phyloP scores from a whole-genome alignment of 148 eudicot genomes.

The Dysphania ambrosioides region DNA sequence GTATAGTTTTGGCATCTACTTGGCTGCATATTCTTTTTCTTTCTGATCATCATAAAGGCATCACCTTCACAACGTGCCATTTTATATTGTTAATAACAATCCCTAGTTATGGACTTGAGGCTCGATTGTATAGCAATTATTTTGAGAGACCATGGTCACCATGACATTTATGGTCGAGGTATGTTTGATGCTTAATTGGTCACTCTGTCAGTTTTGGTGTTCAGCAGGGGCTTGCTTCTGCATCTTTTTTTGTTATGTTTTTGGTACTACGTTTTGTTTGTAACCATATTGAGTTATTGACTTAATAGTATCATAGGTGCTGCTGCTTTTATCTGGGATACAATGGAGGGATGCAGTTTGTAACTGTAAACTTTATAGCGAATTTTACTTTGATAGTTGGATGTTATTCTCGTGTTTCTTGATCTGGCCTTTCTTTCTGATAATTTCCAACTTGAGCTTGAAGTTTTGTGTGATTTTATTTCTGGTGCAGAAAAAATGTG shows the following conservation, averaged over 20 bases:
- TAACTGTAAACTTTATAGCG: background rate
- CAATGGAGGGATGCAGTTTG: background rate
- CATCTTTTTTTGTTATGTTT: background rate
- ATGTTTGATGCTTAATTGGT: background rate
- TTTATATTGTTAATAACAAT: too few relatives aligned
- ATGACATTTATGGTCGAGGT: background rate
- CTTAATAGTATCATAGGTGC: background rate
- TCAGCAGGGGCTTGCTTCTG: background rate
- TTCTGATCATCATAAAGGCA: background rate
- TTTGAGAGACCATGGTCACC: background rate
- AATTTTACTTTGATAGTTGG: background rate
- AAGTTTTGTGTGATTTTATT: constrained; percentile 7
- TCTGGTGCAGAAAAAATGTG: constrained; percentile 76
- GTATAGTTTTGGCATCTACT: background rate
- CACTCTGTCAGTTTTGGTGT: background rate
- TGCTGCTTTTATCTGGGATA: background rate
- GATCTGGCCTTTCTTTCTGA: background rate
- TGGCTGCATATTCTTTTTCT: background rate
- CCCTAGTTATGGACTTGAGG: too few relatives aligned
- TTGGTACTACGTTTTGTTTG: background rate
- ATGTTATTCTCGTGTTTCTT: constrained; percentile 4
- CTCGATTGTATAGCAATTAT: background rate
- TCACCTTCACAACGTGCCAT: background rate
- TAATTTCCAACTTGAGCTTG: background rate
- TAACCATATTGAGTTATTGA: background rate